These are phyloP conservation scores for Alternaria brassicae DNA, from an alignment of 2,329 filamentous ascomycete genomes.

Conservation along the genomic window DNA sequence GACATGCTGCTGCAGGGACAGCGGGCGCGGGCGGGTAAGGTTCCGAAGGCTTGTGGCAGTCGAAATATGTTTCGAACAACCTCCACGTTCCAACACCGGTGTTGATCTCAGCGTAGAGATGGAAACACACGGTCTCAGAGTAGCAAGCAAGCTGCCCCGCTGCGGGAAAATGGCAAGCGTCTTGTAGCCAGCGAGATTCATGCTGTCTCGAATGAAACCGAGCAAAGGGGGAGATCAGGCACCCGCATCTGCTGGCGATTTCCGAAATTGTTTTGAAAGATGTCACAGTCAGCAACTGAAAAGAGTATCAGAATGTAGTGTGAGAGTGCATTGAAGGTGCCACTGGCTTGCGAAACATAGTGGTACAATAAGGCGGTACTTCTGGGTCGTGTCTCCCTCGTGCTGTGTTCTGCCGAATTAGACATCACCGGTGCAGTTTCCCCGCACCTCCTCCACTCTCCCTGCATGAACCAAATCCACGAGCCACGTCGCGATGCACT, in stretches of 20 bases:
- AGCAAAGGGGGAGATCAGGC: constrained; percentile 27
- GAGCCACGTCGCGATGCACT: background rate
- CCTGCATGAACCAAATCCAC: constrained; percentile 8
- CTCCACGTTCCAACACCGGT: constrained; percentile 29
- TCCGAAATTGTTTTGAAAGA: constrained; percentile 2
- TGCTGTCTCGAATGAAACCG: constrained; percentile 36
- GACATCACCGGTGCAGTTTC: constrained; percentile 20
- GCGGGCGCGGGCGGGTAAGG: constrained; percentile 35
- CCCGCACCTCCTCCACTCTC: constrained; percentile 28
- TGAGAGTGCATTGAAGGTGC: constrained; percentile 20
- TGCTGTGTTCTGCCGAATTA: constrained; percentile 31
- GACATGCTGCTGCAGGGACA: constrained; percentile 43
- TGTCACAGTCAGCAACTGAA: constrained; percentile 13
- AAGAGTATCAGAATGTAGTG: constrained; percentile 15
- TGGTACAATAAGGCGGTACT: constrained; percentile 36
- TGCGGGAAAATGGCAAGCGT: constrained; percentile 32
- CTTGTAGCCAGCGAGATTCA: constrained; percentile 42
- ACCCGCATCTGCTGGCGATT: constrained; percentile 45
- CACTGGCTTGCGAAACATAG: constrained; percentile 24
- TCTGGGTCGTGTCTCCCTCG: constrained; percentile 29
- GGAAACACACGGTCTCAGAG: constrained; percentile 29
- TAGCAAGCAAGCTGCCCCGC: constrained; percentile 28
- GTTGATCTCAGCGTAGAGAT: constrained; percentile 26
- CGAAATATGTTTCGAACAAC: constrained; percentile 20
- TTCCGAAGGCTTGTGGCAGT: constrained; percentile 28